Conservation (phyloP, 1,284 basidiomycete genomes). For the Apiotrichum porosum region DNA sequence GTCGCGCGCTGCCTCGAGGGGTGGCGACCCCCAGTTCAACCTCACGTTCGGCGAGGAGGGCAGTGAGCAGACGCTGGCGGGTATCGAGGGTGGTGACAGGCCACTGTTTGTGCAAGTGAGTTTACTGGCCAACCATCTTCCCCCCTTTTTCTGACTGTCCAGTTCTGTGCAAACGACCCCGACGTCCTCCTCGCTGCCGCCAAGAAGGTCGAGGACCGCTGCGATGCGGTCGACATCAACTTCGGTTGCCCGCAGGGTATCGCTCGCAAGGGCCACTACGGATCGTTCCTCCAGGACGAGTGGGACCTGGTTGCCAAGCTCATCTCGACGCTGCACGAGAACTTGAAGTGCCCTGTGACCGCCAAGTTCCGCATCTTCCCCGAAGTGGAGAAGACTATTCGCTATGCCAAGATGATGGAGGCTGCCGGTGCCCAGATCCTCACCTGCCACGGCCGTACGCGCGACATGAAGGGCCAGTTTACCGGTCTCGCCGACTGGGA, state of each 20-base stretch:
- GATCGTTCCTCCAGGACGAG: constrained; percentile 88
- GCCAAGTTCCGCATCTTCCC: constrained; percentile 94
- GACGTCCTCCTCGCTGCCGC: constrained; percentile 71
- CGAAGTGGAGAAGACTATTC: constrained; percentile 77
- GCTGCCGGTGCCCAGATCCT: constrained; percentile 90
- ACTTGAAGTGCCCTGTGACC: constrained; percentile 83
- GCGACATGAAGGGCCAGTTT: constrained; percentile 82
- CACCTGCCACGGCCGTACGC: constrained; percentile 84
- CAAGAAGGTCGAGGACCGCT: constrained; percentile 64
- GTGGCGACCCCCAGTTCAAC: constrained; percentile 62
- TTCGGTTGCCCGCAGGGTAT: constrained; percentile 96
- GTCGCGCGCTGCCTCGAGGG: constrained; percentile 29
- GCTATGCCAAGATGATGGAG: constrained; percentile 93
- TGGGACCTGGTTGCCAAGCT: constrained; percentile 79
- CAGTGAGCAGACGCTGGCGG: constrained; percentile 33
- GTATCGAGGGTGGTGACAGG: constrained; percentile 57
- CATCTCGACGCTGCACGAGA: constrained; percentile 75
- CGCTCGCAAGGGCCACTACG: constrained; percentile 79
- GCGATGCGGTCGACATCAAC: constrained; percentile 92
- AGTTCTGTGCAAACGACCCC: constrained; percentile 88
- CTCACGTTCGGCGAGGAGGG: constrained; percentile 54
- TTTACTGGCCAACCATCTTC: background rate
- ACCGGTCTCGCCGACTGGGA: constrained; percentile 76
- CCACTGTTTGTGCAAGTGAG: constrained; percentile 76
- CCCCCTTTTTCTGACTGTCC: background rate